A percentile compares a stretch with the other conserved stretches of the same genome.
Evolutionary conservation across 495 filamentous ascomycete genomes (phyloP).

Genomic region (Emericellopsis terricola): DNA sequence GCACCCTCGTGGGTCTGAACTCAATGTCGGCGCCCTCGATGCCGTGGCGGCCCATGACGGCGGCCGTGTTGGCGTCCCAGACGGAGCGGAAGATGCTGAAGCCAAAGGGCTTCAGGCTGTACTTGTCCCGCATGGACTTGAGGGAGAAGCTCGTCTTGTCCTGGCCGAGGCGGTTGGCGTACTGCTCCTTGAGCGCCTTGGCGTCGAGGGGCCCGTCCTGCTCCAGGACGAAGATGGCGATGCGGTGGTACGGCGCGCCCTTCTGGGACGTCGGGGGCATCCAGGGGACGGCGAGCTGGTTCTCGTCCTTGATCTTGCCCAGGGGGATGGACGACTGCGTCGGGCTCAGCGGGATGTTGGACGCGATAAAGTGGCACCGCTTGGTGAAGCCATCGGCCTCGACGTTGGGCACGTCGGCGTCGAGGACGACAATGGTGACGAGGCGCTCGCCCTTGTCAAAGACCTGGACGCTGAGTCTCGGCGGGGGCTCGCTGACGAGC

Average conservation of each 20-base stretch:
- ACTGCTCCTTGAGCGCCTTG: constrained; percentile 33
- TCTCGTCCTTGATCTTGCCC: constrained; percentile 25
- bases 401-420: constrained; percentile 74
- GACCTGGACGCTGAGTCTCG: constrained; percentile 63
- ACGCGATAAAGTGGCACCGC: constrained; percentile 70
- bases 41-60: constrained; percentile 67
- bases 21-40: constrained; percentile 64
- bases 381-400: constrained; percentile 61
- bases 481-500: constrained; percentile 42
- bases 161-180: constrained; percentile 35
- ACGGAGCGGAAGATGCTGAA: constrained; percentile 69
- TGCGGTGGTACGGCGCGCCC: constrained; percentile 79
- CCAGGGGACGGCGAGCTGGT: constrained; percentile 61
- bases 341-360: constrained; percentile 36
- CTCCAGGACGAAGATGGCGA: constrained; percentile 65
- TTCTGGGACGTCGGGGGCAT: constrained; percentile 73
- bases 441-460: constrained; percentile 69
- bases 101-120: constrained; percentile 55
- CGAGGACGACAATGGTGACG: constrained; percentile 68
- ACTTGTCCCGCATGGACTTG: constrained; percentile 49
- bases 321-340: constrained; percentile 28
- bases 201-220: constrained; percentile 50
- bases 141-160: too few relatives aligned
- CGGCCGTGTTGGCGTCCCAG: constrained; percentile 75
- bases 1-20: constrained; percentile 52